Evolutionary conservation across 2,329 filamentous ascomycete genomes (phyloP).

Genomic region (Botrytis paeoniae): DNA sequence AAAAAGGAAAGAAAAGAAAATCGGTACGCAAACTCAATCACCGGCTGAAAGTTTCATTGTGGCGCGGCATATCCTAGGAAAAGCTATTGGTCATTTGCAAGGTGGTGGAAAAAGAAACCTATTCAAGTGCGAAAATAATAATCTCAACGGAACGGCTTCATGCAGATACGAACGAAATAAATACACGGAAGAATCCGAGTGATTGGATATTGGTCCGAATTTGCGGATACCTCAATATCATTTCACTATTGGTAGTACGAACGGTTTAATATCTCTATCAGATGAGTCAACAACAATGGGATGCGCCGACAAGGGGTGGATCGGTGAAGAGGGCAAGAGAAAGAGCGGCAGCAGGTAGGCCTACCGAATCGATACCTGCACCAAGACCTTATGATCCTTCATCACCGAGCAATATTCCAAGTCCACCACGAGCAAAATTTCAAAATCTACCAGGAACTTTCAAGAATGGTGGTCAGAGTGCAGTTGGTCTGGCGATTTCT

Average conservation of each 20-base stretch:
- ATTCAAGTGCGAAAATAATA: background rate
- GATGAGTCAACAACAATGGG: slow-evolving; percentile 37
- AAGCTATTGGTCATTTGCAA: background rate
- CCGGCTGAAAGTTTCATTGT: slow-evolving; percentile 17
- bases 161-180: slow-evolving; percentile 36
- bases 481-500: slow-evolving; percentile 45
- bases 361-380: slow-evolving; percentile 32
- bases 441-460: slow-evolving; percentile 29
- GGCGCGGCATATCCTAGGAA: background rate
- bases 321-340: slow-evolving; percentile 56
- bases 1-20: background rate
- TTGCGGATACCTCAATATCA: slow-evolving; percentile 25
- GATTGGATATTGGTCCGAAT: slow-evolving; percentile 26
- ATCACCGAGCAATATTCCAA: slow-evolving; percentile 23
- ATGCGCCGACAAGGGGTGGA: slow-evolving; percentile 33
- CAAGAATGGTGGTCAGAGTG: slow-evolving; percentile 26
- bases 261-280: slow-evolving; percentile 18
- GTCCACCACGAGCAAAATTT: slow-evolving; percentile 27
- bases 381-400: slow-evolving; percentile 27
- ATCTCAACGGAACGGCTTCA: slow-evolving; percentile 30
- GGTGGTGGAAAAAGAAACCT: background rate
- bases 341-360: slow-evolving; percentile 45
- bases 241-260: slow-evolving; percentile 14
- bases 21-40: slow-evolving; percentile 16
- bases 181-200: slow-evolving; percentile 26